Base-by-base conservation (phyloP, 2,329 filamentous ascomycete species). In the Emydomyces testavorans region DNA sequence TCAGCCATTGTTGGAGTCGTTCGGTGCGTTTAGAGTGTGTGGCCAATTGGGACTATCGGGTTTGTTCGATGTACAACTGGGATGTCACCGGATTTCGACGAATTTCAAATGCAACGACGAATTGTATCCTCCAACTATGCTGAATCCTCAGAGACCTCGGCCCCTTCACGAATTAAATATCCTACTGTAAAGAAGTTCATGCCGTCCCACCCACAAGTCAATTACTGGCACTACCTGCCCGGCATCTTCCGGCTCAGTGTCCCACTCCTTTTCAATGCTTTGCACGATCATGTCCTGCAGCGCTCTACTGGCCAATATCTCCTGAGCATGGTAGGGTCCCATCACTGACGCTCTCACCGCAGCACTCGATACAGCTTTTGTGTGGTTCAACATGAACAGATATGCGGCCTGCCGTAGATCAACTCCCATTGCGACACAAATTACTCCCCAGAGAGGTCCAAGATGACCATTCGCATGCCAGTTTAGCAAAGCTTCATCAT, bases 241-340 rank as follows among this genome's bases (percentile, higher is more conserved):
- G 10, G 78, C 78, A 54, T 79, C 71, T 40, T 75, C 72, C 1
- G 74, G 69, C 29, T 61, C 57, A 16, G 61, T 68, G 18, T 69
- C 55, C 70, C 71, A 75, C 50, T 74, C 70, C 42, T 66, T 64
- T 44, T 65, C 62, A 28, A 80, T 69, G 26, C 73, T 65, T 10
- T 61, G 62, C 43, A 65, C 58, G 31, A 82, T 75, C 53, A 71
- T 66, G n/a, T 65, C 64, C 57, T 76, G 72, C 53, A 82, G 54
- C 45, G 65, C 67, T 24, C 60, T 62, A 51, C 74, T 72, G 2
- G 78, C 78, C 35, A 82, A 63, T 23, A 80, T 63, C 18, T 65
- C 71, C 55, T 82, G 79, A 15, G 76, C 75, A 60, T 80, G 77
- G 61, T 82, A 82, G 0, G 79, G 78, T 0, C 79, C 79, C 72